Conservation (phyloP, 805 yeast species). For the Hanseniaspora guilliermondii region DNA sequence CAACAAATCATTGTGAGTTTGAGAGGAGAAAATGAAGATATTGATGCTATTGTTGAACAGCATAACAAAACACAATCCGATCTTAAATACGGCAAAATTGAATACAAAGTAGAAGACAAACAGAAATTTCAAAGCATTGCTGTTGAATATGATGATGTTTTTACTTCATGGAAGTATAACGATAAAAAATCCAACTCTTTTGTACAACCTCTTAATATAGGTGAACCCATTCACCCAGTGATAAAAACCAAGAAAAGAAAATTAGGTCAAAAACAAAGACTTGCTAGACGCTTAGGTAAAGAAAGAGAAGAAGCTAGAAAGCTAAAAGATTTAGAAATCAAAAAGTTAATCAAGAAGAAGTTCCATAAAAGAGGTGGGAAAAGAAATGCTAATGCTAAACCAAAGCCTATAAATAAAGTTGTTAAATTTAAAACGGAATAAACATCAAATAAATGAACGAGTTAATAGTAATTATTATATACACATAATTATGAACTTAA, state of each 20-base stretch:
- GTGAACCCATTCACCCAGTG: slow-evolving; percentile 15
- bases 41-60: neutral
- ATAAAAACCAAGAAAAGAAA: slow-evolving; percentile 18
- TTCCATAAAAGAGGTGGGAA: slow-evolving; percentile 30
- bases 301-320: slow-evolving; percentile 21
- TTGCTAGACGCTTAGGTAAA: slow-evolving; percentile 21
- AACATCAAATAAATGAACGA: neutral
- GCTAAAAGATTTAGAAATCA: slow-evolving; percentile 19
- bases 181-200: slow-evolving; percentile 14
- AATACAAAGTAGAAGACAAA: neutral
- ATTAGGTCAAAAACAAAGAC: slow-evolving; percentile 27
- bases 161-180: neutral
- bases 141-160: neutral
- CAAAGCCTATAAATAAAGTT: slow-evolving; percentile 15
- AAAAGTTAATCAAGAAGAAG: slow-evolving; percentile 24
- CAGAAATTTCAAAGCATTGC: neutral
- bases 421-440: slow-evolving; percentile 11
- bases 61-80: neutral
- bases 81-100: neutral
- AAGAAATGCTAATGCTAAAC: slow-evolving; percentile 20
- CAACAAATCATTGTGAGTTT: slow-evolving; percentile 4
- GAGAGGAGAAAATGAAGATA: slow-evolving; percentile 7
- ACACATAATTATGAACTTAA: neutral
- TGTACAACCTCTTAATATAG: slow-evolving; percentile 17
- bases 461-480: neutral